Base-by-base conservation (phyloP, 306 rosid species). In the Vigna nakashimae region DNA sequence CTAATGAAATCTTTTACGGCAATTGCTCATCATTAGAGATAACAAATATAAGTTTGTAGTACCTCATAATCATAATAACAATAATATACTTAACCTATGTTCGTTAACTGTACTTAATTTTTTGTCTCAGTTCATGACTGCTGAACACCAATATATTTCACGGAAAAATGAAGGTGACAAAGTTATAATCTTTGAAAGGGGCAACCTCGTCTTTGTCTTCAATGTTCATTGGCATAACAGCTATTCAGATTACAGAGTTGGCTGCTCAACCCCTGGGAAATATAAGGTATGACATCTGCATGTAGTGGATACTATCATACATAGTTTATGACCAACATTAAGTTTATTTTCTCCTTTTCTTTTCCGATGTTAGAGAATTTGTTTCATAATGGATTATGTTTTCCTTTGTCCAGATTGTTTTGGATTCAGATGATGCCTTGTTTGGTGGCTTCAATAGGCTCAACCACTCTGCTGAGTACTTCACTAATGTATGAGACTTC, bases 161-260 rank as follows among this genome's bases (percentile, higher is more conserved):
- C 89, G 93, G 46, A 87, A 89, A 87, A 82, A 89, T 73, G 99
- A 96, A 80, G 86, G 89, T 57, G 98, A 92, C 76, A 91, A 15
- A 79, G 22, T 91, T 26, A 87, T 91, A 36, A 87, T 92, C 75
- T 92, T 92, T 20, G 99, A 96, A 88, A 92, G 92, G 80, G 97
- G 88, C 58, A 75, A 89, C 87, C 90, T 96, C 18, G 82, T 96
- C 56, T 96, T 96, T 83, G 96, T 96, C 79, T 96, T 96, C 86
- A 96, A 96, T 79, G 92, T 96, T 80, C 99, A 92, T 76, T 96
- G 99, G 96, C 69, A 32, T 76, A 91, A 90, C 68, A 96, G 99
- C 87, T 92, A 91, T 82, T 88, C 86, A 4, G 94, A 92, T 88
- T 88, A 92, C 86, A 84, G 85, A 76, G 77, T 92, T 38, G 99